Base-by-base conservation (phyloP, 139 green algal genomes). In the Prasinococcaceae sp. region DNA sequence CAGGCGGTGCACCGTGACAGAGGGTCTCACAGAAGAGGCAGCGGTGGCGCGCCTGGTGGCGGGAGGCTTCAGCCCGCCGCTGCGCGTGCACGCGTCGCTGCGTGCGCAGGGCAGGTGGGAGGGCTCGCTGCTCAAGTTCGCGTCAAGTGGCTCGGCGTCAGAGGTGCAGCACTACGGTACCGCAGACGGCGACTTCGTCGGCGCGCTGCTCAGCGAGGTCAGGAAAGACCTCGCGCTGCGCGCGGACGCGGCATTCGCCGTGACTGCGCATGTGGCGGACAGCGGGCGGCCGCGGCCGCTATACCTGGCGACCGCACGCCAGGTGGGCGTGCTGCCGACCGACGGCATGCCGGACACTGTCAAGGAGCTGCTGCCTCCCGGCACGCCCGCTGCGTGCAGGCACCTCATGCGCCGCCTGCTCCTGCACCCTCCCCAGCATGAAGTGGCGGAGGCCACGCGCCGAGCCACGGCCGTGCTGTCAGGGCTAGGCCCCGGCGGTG, bases 21-120 rank as follows among this genome's bases (percentile, higher is more conserved):
- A 84, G 48, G 68, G 65, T 4, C 56, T 92, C 12, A 92, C 69
- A 0, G 72, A 84, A 47, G 82, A 92, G 26, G 72, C 64, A 1
- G 48, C 58, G 9, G 32, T 69, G 25, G 56, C 66, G 12, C 50
- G 42, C 2, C 23, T 75, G 2, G 26, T 22, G 6, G 32, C 49
- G 8, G 32, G 23, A 12, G 65, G 60, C 0, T 49, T n/a, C 20
- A 29, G 45, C 4, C 53, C 39, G 20, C 38, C 20, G 26, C 29
- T 65, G 19, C 60, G 54, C 44, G 8, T 57, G n/a, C 64, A n/a
- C n/a, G n/a, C n/a, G n/a, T n/a, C n/a, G n/a, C n/a, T n/a, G n/a
- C n/a, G n/a, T n/a, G n/a, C n/a, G n/a, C n/a, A n/a, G n/a, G n/a
- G n/a, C n/a, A n/a, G n/a, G n/a, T n/a, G n/a, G n/a, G n/a, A n/a